Base-by-base conservation (phyloP, 2,329 filamentous ascomycete genomes). In the Cordyceps javanica region DNA sequence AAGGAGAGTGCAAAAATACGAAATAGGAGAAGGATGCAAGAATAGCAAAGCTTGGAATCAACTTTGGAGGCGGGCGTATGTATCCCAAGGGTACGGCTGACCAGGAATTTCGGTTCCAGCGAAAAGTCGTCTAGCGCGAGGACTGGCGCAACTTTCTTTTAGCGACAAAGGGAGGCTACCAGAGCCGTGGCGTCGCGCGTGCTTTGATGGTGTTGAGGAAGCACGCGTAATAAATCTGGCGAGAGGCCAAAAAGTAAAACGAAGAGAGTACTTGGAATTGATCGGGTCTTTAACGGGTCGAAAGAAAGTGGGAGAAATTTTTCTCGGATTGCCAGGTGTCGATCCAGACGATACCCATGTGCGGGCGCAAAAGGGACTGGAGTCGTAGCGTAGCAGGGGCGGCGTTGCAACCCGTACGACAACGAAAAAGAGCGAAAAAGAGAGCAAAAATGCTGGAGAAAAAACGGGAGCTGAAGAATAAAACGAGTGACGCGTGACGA, bases 311-410 rank as follows among this genome's bases (percentile, higher is more conserved):
- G 41, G 9, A 28, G 23, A 26, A 51, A 32, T 6, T 32, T 38
- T 3, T 23, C 9, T 34, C 19, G 30, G 34, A 16, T 34, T 32
- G 19, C 28, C 11, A 23, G 46, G 11, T 26, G 48, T 51, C 34
- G 32, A 39, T 38, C 23, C 21, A 54, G 53, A 26, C 42, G 42
- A 38, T 48, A 23, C 28, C 38, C 10, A 16, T 32, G 52, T 21
- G 41, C 19, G 28, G 41, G 52, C 25, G 32, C 23, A 36, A 46
- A n/a, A 44, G 16, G 25, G 41, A 41, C 32, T 44, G 38, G 39
- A 19, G 45, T 51, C 36, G 54, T 50, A 57, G 44, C 34, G 34
- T 41, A 56, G 36, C 54, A 55, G 44, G 19, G 30, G 53, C 21
- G 44, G 36, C 8, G 52, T 46, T 48, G 19, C 11, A 25, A 23